phyloP scores from a whole-genome alignment of 768 basidiomycete species.

The Russula abietina region DNA sequence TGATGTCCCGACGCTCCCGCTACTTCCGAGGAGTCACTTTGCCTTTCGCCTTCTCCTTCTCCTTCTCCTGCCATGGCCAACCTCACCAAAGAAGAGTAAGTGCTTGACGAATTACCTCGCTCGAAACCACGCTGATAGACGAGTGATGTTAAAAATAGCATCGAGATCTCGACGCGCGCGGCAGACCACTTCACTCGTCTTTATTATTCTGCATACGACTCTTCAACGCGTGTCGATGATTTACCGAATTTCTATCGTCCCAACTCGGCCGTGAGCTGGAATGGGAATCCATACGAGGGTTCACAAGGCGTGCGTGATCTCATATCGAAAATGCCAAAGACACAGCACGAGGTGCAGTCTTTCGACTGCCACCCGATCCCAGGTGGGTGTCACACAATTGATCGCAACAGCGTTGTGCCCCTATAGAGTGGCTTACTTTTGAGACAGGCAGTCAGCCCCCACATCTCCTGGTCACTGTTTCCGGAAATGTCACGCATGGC shows the following conservation, averaged over 20 bases:
- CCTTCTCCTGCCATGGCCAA: slow-evolving; percentile 27
- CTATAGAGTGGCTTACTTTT: neutral
- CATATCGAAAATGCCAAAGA: slow-evolving; percentile 65
- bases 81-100: slow-evolving; percentile 35
- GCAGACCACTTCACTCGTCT: slow-evolving; percentile 79
- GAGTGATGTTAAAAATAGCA: slow-evolving; percentile 39
- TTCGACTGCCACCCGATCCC: slow-evolving; percentile 90
- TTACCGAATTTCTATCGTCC: slow-evolving; percentile 78
- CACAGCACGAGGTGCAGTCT: slow-evolving; percentile 80
- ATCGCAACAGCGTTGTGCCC: neutral
- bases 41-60: too few relatives aligned
- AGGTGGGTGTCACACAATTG: slow-evolving; percentile 40
- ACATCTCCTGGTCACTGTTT: slow-evolving; percentile 70
- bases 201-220: slow-evolving; percentile 80
- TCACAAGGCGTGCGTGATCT: slow-evolving; percentile 60
- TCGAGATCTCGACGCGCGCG: slow-evolving; percentile 79
- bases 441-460: slow-evolving; percentile 66
- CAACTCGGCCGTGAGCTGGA: slow-evolving; percentile 75
- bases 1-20: neutral
- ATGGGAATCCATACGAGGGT: slow-evolving; percentile 75
- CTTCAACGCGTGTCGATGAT: slow-evolving; percentile 65
- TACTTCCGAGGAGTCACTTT: neutral
- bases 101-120: neutral
- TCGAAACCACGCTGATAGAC: neutral
- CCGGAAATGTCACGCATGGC: slow-evolving; percentile 73